Conservation (phyloP, 352 stramenopile genomes). For the Globisporangium emineosum region DNA sequence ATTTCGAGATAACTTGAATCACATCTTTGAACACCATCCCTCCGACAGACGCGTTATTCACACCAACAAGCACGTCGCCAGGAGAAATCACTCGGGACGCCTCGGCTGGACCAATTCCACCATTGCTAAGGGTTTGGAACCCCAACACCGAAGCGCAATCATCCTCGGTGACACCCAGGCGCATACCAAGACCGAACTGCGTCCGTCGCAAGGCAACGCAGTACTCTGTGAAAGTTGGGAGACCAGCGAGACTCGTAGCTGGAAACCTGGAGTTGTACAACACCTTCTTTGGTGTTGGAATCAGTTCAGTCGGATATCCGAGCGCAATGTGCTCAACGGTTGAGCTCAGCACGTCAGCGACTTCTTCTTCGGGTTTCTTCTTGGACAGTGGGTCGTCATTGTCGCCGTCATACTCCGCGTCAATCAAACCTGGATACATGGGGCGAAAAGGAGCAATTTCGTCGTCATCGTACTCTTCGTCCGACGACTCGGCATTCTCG, state of each 20-base stretch:
- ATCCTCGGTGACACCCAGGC: conserved; percentile 63
- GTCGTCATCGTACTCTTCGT: conserved; percentile 67
- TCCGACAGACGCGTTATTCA: conserved; percentile 68
- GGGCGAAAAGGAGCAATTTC: conserved; percentile 37
- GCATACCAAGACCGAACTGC: conserved; percentile 77
- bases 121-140: conserved; percentile 72
- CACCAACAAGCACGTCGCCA: conserved; percentile 71
- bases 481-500: conserved; percentile 50
- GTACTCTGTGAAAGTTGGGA: conserved; percentile 72
- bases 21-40: conserved; percentile 71
- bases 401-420: conserved; percentile 33
- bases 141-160: conserved; percentile 70
- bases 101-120: conserved; percentile 73
- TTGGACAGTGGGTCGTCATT: conserved; percentile 35
- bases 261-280: conserved; percentile 56
- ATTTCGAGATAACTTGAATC: conserved; percentile 66
- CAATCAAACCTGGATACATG: conserved; percentile 63
- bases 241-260: conserved; percentile 39
- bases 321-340: conserved; percentile 82
- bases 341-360: conserved; percentile 71
- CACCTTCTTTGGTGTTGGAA: conserved; percentile 35
- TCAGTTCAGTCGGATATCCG: conserved; percentile 59
- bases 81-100: conserved; percentile 67
- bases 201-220: conserved; percentile 62
- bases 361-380: conserved; percentile 66